These are phyloP conservation scores for Phylloporus sp. DNA, from an alignment of 768 basidiomycete species.

Conservation along the genomic window DNA sequence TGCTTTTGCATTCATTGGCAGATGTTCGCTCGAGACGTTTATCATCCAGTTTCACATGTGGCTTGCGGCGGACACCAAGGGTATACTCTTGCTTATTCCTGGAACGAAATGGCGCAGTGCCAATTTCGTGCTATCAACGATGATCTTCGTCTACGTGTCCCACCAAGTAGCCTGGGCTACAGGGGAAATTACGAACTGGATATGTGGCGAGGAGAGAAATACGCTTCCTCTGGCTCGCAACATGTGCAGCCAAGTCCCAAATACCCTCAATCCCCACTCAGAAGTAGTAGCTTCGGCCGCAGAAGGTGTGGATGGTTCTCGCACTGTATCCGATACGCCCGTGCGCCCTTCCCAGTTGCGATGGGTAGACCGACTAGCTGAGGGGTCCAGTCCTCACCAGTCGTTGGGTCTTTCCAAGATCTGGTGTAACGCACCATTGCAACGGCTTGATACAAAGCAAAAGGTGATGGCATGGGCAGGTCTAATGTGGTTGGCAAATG, in stretches of 20 bases:
- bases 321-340: constrained; percentile 36
- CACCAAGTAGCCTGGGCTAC: constrained; percentile 76
- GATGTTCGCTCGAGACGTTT: constrained; percentile 87
- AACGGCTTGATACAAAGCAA: constrained; percentile 39
- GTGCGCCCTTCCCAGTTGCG: constrained; percentile 32
- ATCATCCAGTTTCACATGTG: constrained; percentile 88
- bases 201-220: constrained; percentile 40
- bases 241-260: background rate
- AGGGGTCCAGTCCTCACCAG: constrained; percentile 23
- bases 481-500: constrained; percentile 63
- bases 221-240: constrained; percentile 20
- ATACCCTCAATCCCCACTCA: background rate
- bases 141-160: constrained; percentile 78
- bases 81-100: constrained; percentile 74
- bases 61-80: constrained; percentile 82
- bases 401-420: constrained; percentile 24
- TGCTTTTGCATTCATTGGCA: constrained; percentile 78
- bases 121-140: constrained; percentile 73
- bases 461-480: constrained; percentile 40
- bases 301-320: constrained; percentile 1
- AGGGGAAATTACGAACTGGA: constrained; percentile 58
- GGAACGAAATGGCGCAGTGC: constrained; percentile 68
- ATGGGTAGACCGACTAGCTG: constrained; percentile 52
- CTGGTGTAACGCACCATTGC: constrained; percentile 31
- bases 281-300: constrained; percentile 11